Percentiles rank a stretch among this genome's conserved stretches.
Evolutionary conservation across 352 stramenopile species (phyloP).

Genomic region (Phytophthora ramorum): DNA sequence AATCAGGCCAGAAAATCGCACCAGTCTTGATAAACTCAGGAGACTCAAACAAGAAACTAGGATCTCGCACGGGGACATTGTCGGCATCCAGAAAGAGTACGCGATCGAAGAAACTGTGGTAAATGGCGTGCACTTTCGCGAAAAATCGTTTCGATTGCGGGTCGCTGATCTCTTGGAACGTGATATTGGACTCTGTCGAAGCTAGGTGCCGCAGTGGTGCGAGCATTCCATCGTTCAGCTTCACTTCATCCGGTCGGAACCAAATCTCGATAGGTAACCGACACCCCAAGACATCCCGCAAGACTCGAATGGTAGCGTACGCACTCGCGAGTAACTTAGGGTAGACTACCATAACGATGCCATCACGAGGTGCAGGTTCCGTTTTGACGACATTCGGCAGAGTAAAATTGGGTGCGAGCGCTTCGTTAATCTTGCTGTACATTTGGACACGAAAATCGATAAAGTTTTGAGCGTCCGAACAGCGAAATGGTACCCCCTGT

Average conservation of each 20-base stretch:
- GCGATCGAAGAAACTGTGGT: background rate
- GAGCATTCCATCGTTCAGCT: background rate
- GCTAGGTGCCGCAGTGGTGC: background rate
- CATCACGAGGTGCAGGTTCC: background rate
- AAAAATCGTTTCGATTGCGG: background rate
- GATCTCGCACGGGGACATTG: slow-evolving; percentile 3
- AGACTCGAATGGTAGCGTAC: slow-evolving; percentile 2
- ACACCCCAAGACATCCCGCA: background rate
- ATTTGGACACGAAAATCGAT: background rate
- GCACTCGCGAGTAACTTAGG: slow-evolving; percentile 5
- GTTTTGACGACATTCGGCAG: background rate
- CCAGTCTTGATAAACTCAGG: slow-evolving; percentile 6
- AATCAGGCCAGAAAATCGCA: slow-evolving; percentile 10
- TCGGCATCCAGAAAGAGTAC: slow-evolving; percentile 10
- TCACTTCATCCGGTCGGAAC: background rate
- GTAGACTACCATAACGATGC: slow-evolving; percentile 6
- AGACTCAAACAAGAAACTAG: slow-evolving; percentile 4
- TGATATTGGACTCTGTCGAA: background rate
- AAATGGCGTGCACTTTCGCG: slow-evolving; percentile 6
- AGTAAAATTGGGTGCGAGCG: background rate
- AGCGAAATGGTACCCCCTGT: background rate
- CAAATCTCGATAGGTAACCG: slow-evolving; percentile 4
- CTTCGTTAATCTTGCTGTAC: background rate
- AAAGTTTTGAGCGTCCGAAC: background rate
- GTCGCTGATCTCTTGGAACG: background rate